Evolutionary conservation across 441 rosid genomes (phyloP).

Genomic region (Manihot esculenta): DNA sequence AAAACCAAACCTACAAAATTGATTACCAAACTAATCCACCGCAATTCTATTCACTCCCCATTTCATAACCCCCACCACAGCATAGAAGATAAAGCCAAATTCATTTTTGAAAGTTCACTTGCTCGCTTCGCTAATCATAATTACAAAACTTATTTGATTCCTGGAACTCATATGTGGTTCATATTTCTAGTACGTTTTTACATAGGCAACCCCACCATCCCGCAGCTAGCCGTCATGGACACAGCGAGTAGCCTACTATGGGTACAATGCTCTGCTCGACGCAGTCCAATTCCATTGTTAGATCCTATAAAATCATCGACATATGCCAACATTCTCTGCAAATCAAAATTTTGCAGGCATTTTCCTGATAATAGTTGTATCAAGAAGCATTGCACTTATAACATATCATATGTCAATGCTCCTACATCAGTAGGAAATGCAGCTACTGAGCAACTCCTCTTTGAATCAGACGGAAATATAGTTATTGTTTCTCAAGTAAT

Average conservation of each 20-base stretch:
- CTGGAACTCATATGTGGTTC: slow-evolving; percentile 8
- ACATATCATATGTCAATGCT: slow-evolving; percentile 30
- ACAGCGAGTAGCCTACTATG: slow-evolving; percentile 56
- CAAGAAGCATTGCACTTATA: slow-evolving; percentile 34
- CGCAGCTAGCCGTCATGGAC: slow-evolving; percentile 49
- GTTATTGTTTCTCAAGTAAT: too few relatives aligned
- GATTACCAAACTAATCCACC: slow-evolving; percentile 27
- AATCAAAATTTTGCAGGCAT: too few relatives aligned
- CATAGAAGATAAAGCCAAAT: not conserved
- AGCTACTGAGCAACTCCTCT: too few relatives aligned
- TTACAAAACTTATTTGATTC: slow-evolving; percentile 26
- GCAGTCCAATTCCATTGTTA: too few relatives aligned
- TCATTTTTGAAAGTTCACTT: slow-evolving; percentile 10
- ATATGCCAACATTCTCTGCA: too few relatives aligned
- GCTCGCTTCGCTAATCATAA: slow-evolving; percentile 26
- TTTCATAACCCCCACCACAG: slow-evolving; percentile 19
- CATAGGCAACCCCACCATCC: slow-evolving; percentile 49
- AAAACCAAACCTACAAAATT: slow-evolving; percentile 15
- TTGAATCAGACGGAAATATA: too few relatives aligned
- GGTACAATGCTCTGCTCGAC: slow-evolving; percentile 37
- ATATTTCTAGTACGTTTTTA: slow-evolving; percentile 41
- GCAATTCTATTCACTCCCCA: slow-evolving; percentile 19
- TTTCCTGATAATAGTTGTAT: not conserved
- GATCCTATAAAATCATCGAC: too few relatives aligned
- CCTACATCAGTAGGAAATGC: too few relatives aligned